Conservation (phyloP, 495 filamentous ascomycete genomes). For the Barbatosphaeria neglecta region DNA sequence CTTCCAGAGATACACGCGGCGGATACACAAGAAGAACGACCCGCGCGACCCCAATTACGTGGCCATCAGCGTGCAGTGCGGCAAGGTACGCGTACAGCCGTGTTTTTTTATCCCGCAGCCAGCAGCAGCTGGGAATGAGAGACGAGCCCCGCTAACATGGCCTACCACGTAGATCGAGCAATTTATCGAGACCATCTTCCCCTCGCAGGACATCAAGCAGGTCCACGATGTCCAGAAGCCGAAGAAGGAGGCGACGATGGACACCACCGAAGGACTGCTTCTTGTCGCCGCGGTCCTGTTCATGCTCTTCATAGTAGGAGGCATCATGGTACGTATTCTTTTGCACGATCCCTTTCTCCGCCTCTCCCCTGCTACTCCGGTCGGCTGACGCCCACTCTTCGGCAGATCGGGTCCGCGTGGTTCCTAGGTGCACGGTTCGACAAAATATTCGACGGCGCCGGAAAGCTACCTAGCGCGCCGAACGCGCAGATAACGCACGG, state of each 20-base stretch:
- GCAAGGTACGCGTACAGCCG: conserved; percentile 48
- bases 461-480: conserved; percentile 2
- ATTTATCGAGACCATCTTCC: conserved; percentile 94
- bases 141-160: conserved; percentile 5
- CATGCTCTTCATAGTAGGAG: conserved; percentile 24
- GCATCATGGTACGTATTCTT: conserved; percentile 29
- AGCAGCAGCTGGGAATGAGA: too few relatives aligned
- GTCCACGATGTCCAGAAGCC: conserved; percentile 19
- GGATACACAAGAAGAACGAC: conserved; percentile 89
- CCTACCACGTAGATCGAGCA: conserved; percentile 68
- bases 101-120: neutral
- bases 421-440: conserved; percentile 52
- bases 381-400: neutral
- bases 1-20: conserved; percentile 63
- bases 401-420: conserved; percentile 56
- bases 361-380: too few relatives aligned
- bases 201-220: conserved; percentile 45
- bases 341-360: neutral
- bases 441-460: conserved; percentile 24
- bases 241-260: conserved; percentile 13
- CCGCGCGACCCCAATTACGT: conserved; percentile 89
- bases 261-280: conserved; percentile 22
- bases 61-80: conserved; percentile 83
- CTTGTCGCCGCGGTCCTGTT: conserved; percentile 20
- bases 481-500: conserved; percentile 16